Base-by-base conservation (phyloP, 352 stramenopile genomes). In the Elongisporangium undulatum region DNA sequence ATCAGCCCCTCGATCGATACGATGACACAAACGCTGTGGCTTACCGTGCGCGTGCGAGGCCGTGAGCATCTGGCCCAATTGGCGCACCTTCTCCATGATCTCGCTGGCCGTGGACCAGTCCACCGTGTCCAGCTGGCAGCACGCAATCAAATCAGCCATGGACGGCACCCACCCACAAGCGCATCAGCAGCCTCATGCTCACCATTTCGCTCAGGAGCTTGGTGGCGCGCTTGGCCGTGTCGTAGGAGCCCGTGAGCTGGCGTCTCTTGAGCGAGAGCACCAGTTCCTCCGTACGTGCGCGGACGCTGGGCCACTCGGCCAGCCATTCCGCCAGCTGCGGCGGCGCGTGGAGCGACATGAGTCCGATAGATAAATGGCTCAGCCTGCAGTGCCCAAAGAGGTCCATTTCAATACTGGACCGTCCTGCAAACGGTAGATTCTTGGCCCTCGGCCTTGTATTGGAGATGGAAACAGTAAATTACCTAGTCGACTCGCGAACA, bases 21-120 rank as follows among this genome's bases (percentile, higher is more conserved):
- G 6, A 45, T 45, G 34, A 17, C 20, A 50, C 39, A 2, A 52
- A 20, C 0, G 9, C 8, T 51, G 0, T 8, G n/a, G 50, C 62
- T 20, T 62, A 84, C 77, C 78, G 29, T 92, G 79, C 0, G 86
- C 75, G 48, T 93, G 82, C 8, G 83, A 84, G 56, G 87, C 89
- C 7, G 81, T 93, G 64, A 95, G 82, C 77, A 95, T 87, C 69
- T 87, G 59, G 49, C 83, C 86, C 16, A 95, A 64, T 48, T 88
- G 67, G 57, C 83, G 83, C 54, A 93, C 85, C 62, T 95, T 92
- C 21, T 91, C 86, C n/a, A 89, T 79, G 59, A 95, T 90, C 63
- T 95, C 84, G 10, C 80, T 76, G 2, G 84, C 84, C 15, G 82
- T 94, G 19, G 72, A 77, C 84, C 84, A 94, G 54, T 91, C 68